Conservation (phyloP, 169 alveolate species). For the Condylostoma magnum region DNA sequence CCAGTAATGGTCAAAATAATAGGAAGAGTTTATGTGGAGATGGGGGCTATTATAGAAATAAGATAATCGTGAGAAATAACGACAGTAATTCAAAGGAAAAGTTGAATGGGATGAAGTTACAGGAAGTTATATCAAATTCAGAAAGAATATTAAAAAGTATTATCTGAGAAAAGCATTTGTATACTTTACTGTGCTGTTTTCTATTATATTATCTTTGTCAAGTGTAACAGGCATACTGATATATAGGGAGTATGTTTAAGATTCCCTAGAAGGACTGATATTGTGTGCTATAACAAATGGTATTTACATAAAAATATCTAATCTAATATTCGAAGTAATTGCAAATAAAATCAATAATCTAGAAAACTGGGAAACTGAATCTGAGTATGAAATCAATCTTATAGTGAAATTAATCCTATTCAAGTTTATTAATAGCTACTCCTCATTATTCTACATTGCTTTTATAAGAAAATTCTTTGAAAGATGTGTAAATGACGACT, state of each 20-base stretch:
- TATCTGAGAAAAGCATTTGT: neutral
- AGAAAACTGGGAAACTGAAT: slow-evolving; percentile 54
- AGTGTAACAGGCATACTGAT: slow-evolving; percentile 6
- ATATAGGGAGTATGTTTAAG: neutral
- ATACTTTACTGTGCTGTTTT: neutral
- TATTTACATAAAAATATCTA: slow-evolving; percentile 37
- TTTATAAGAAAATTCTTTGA: slow-evolving; percentile 33
- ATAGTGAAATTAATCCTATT: slow-evolving; percentile 43
- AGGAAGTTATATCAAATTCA: slow-evolving; percentile 1
- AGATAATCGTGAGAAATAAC: slow-evolving; percentile 1
- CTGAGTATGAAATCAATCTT: slow-evolving; percentile 34
- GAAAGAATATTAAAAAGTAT: neutral
- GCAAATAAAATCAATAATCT: slow-evolving; percentile 46
- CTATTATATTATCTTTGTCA: neutral
- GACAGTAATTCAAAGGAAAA: slow-evolving; percentile 18
- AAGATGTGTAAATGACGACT: neutral
- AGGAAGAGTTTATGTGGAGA: slow-evolving; percentile 3
- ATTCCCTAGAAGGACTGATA: neutral
- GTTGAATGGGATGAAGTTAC: neutral
- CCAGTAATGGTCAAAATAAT: slow-evolving; percentile 13
- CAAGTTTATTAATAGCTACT: slow-evolving; percentile 49
- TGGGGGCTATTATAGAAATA: slow-evolving; percentile 6
- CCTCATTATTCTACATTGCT: slow-evolving; percentile 55
- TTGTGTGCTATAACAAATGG: slow-evolving; percentile 33
- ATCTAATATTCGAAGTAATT: slow-evolving; percentile 31